A percentile compares a stretch with the other conserved stretches of the same genome.
These are phyloP conservation scores for Omphalea diandra DNA, from an alignment of 441 rosid species.

Conservation along the genomic window DNA sequence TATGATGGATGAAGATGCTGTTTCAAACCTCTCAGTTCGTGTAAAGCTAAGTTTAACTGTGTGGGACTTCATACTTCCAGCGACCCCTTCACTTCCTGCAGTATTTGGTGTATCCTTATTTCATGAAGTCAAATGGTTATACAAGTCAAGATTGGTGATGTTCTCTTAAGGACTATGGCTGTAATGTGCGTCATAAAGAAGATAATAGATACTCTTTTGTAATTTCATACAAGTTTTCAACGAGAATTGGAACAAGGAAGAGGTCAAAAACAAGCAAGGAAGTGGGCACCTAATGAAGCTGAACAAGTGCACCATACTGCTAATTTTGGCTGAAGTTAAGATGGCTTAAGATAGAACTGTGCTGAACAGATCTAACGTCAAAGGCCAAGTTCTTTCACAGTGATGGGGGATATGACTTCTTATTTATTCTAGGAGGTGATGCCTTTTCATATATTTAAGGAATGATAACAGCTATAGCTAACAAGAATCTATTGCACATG, in stretches of 20 bases:
- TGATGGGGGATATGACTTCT: neutral
- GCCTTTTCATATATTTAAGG: neutral
- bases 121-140: neutral
- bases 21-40: conserved; percentile 74
- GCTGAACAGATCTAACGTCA: neutral
- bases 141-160: neutral
- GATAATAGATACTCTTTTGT: neutral
- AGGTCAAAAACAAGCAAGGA: neutral
- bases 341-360: neutral
- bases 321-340: neutral
- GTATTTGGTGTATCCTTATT: conserved; percentile 87
- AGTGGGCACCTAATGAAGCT: neutral
- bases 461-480: neutral
- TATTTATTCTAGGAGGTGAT: neutral
- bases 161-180: conserved; percentile 15
- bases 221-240: neutral
- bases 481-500: neutral
- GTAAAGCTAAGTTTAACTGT: conserved; percentile 81
- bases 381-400: conserved; percentile 4
- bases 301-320: neutral
- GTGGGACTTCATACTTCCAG: conserved; percentile 89
- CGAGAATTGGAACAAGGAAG: conserved; percentile 9
- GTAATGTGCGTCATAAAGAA: neutral
- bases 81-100: conserved; percentile 90
- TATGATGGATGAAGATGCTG: conserved; percentile 97